phyloP scores from a whole-genome alignment of 768 basidiomycete species.

The Sporobolomyces phaffii region DNA sequence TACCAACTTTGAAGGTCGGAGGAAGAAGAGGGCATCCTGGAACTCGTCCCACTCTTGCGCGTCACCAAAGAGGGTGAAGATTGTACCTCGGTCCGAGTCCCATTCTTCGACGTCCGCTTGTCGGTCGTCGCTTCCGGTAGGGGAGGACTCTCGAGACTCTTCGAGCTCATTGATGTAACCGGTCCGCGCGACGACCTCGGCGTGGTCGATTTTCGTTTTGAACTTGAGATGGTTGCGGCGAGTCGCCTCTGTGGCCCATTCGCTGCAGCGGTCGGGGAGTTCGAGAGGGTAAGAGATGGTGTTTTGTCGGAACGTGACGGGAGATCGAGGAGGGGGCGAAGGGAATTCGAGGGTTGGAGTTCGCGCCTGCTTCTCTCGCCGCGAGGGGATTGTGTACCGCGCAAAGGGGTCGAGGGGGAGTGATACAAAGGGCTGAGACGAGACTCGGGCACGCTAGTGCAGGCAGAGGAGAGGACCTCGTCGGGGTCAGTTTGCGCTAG shows the following conservation, averaged over 20 bases:
- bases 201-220: background rate
- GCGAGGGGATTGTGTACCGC: background rate
- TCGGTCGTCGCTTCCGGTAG: background rate
- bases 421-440: background rate
- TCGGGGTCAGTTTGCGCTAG: background rate
- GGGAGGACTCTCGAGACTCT: background rate
- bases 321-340: background rate
- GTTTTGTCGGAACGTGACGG: background rate
- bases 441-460: background rate
- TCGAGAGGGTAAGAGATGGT: too few relatives aligned
- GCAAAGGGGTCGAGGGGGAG: constrained; percentile 5
- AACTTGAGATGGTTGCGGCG: too few relatives aligned
- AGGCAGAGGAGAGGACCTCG: background rate
- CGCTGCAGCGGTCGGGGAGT: too few relatives aligned
- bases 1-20: background rate
- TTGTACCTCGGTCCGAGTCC: background rate
- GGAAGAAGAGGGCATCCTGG: constrained; percentile 6
- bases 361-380: background rate
- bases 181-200: background rate
- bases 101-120: background rate
- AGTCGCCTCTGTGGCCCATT: too few relatives aligned
- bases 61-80: constrained; percentile 4
- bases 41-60: background rate
- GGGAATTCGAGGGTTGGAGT: background rate
- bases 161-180: background rate